phyloP scores from a whole-genome alignment of 2,329 filamentous ascomycete species.

The Beauveria caledonica region DNA sequence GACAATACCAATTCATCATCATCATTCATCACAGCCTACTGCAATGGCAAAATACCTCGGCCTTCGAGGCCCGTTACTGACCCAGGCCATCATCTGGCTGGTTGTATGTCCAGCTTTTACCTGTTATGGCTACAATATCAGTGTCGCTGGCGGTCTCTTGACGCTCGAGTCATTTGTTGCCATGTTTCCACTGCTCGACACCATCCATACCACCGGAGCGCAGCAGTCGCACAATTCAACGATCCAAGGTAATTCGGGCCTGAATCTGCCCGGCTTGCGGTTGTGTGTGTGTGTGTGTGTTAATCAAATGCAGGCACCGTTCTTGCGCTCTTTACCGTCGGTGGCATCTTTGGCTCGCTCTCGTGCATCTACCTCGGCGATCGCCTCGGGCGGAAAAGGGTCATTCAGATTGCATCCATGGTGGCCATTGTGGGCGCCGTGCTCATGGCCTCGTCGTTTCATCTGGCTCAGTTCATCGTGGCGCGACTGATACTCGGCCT shows the following conservation, averaged over 20 bases:
- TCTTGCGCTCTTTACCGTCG: constrained; percentile 46
- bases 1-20: not conserved
- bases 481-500: constrained; percentile 44
- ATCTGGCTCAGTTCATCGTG: constrained; percentile 25
- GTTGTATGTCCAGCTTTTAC: constrained; percentile 36
- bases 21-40: not conserved
- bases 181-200: constrained; percentile 39
- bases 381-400: constrained; percentile 46
- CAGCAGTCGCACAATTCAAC: constrained; percentile 35
- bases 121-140: constrained; percentile 52
- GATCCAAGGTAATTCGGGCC: constrained; percentile 26
- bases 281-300: no score
- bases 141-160: constrained; percentile 62
- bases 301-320: constrained; percentile 26
- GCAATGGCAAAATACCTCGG: constrained; percentile 22
- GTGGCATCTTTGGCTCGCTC: constrained; percentile 46
- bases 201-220: constrained; percentile 37
- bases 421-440: constrained; percentile 45
- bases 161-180: constrained; percentile 51
- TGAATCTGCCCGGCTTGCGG: not conserved
- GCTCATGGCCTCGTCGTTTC: constrained; percentile 44
- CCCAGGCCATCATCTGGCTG: constrained; percentile 30
- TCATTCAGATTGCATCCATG: constrained; percentile 44
- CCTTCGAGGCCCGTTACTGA: constrained; percentile 27
- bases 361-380: constrained; percentile 42